Evolutionary conservation across 73 alveolate genomes (phyloP), one percentile per base, ranked within the genome.

Genomic region (Tetrahymena borealis): DNA sequence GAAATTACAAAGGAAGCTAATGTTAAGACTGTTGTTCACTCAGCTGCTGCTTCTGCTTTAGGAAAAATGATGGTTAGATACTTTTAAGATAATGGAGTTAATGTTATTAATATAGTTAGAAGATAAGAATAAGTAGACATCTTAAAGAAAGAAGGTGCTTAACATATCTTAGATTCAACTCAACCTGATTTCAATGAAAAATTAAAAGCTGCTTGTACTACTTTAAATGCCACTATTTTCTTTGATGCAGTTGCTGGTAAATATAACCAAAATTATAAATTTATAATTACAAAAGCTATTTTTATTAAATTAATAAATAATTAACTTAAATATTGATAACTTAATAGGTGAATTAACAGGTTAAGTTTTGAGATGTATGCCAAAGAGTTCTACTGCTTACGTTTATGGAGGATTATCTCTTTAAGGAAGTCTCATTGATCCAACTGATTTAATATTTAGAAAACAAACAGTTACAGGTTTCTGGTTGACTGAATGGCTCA

Each of bases 331-430:
- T n/a, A n/a, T 95, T 79, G 98, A 96, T 60, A 91, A 96, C 0
- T 79, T 95, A 12, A 96, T 96, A 33, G 98, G 99, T 40, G 96
- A 94, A 32, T 32, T 91, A 32, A 90, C 99, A 11, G 96, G 96
- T 7, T 36, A 92, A 33, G 90, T 97, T 0, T 94, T 97, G 32
- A 94, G 39, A n/a, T 38, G 24, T 32, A 93, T 97, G 96, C 98
- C 97, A 39, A 35, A 39, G 32, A 42, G 39, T 20, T 92, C 98
- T 11, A 90, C 38, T 15, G 91, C 79, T 78, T 91, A 90, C 39
- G 95, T 93, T 78, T 96, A 96, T 92, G 99, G 99, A 11, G 90
- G 91, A n/a, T 95, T 97, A 0, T 85, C 95, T 33, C 91, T 78
- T 15, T 20, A 15, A 28, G 39, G 77, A 35, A 85, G 36, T 32